Percentiles rank a stretch among this genome's conserved stretches.
Evolutionary conservation across 768 basidiomycete species (phyloP).

Genomic region (Naematelia encephala): DNA sequence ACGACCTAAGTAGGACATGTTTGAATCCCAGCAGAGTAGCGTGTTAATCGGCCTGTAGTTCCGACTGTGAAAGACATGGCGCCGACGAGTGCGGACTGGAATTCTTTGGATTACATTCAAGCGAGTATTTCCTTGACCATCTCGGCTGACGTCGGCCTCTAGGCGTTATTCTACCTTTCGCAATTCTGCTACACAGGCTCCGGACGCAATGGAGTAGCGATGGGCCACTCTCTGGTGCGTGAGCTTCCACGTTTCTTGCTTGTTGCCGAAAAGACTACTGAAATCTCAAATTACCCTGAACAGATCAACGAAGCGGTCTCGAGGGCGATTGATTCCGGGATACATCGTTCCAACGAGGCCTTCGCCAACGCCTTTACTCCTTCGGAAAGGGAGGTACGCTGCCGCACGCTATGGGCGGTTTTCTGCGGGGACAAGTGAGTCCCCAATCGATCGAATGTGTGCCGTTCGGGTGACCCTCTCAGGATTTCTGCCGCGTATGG

Average conservation of each 20-base stretch:
- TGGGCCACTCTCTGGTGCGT: slow-evolving; percentile 6
- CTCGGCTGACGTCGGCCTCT: background rate
- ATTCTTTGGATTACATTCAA: too few relatives aligned
- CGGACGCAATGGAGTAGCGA: slow-evolving; percentile 1
- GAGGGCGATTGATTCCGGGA: background rate
- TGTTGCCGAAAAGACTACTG: too few relatives aligned
- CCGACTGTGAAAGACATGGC: background rate
- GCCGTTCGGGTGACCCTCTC: background rate
- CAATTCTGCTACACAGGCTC: slow-evolving; percentile 2
- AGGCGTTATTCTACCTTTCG: slow-evolving; percentile 3
- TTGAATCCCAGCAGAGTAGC: background rate
- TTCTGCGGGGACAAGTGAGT: slow-evolving; percentile 8
- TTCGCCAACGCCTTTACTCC: background rate
- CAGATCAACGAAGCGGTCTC: slow-evolving; percentile 10
- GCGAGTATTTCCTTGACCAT: too few relatives aligned
- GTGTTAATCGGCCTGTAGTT: background rate
- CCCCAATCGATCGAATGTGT: background rate
- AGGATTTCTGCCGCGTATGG: slow-evolving; percentile 9
- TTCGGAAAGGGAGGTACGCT: slow-evolving; percentile 5
- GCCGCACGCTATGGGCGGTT: slow-evolving; percentile 5
- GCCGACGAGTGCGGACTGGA: background rate
- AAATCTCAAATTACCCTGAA: too few relatives aligned
- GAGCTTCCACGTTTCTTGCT: too few relatives aligned
- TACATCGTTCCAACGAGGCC: slow-evolving; percentile 1
- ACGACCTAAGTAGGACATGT: background rate